Evolutionary conservation across 78 protist genomes (phyloP).

Genomic region (Dictyostelium intermedium): DNA sequence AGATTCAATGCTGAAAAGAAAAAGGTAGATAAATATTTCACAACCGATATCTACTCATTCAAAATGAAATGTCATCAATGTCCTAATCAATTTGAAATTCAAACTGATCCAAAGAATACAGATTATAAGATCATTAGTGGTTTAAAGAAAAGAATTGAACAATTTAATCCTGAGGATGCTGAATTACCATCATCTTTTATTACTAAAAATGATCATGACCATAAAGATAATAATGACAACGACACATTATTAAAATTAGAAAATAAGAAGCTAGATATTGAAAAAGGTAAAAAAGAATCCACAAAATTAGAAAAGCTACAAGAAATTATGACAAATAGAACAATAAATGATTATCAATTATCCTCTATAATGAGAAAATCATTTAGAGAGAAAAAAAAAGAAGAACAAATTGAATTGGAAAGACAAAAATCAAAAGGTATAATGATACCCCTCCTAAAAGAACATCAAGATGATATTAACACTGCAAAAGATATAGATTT

Average conservation of each 20-base stretch:
- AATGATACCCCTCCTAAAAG: constrained; percentile 15
- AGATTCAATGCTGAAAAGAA: constrained; percentile 95
- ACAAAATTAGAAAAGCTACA: constrained; percentile 16
- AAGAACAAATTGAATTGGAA: constrained; percentile 1
- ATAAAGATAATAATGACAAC: neutral
- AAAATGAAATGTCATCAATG: constrained; percentile 87
- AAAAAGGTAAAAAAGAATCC: constrained; percentile 4
- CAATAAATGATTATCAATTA: neutral
- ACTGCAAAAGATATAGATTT: constrained; percentile 33
- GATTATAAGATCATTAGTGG: constrained; percentile 74
- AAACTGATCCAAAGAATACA: constrained; percentile 88
- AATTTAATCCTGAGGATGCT: constrained; percentile 5
- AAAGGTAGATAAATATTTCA: constrained; percentile 81
- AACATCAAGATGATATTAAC: constrained; percentile 28
- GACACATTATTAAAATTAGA: constrained; percentile 50
- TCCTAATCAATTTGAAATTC: constrained; percentile 72
- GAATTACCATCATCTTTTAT: constrained; percentile 8
- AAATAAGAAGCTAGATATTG: constrained; percentile 24
- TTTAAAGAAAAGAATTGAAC: constrained; percentile 15
- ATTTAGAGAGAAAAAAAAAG: constrained; percentile 58
- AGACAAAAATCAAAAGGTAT: constrained; percentile 52
- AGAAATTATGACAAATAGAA: neutral
- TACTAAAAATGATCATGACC: neutral
- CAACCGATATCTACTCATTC: constrained; percentile 85
- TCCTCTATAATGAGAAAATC: constrained; percentile 37